phyloP scores from a whole-genome alignment of 2,329 filamentous ascomycete species.

The Ceratocystiopsis minuta region DNA sequence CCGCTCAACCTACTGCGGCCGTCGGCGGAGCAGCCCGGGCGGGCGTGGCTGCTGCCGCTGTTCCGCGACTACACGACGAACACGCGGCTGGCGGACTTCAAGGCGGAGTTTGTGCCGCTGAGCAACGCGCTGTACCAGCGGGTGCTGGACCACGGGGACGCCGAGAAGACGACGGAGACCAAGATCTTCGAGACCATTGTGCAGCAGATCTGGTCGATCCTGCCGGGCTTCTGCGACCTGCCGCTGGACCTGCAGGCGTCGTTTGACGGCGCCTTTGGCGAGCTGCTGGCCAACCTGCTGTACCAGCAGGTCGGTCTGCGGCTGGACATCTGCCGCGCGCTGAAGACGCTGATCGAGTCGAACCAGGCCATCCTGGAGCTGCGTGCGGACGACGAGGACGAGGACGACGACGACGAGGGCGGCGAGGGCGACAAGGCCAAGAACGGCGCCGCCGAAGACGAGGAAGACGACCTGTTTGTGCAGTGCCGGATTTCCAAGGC shows the following conservation, averaged over 20 bases:
- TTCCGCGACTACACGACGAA: constrained; percentile 81
- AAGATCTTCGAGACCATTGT: constrained; percentile 97
- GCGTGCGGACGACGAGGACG: constrained; percentile 31
- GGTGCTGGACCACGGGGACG: constrained; percentile 63
- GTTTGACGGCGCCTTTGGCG: constrained; percentile 79
- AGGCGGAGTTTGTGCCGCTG: constrained; percentile 66
- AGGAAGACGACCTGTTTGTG: constrained; percentile 58
- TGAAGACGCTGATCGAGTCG: constrained; percentile 79
- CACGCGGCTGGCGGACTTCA: constrained; percentile 73
- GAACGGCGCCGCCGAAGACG: constrained; percentile 48
- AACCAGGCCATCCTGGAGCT: constrained; percentile 65
- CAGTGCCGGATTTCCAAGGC: constrained; percentile 63
- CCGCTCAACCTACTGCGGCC: constrained; percentile 74
- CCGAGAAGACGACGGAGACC: constrained; percentile 83
- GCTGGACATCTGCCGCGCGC: constrained; percentile 67
- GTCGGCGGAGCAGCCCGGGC: constrained; percentile 57
- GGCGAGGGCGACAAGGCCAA: constrained; percentile 46
- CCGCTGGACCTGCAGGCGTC: constrained; percentile 59
- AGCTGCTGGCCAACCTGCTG: constrained; percentile 75
- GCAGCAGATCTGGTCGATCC: constrained; percentile 82
- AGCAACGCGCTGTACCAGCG: constrained; percentile 82
- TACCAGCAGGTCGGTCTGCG: constrained; percentile 84
- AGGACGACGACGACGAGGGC: constrained; percentile 58
- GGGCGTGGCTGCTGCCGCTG: constrained; percentile 88
- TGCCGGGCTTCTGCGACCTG: constrained; percentile 89